Evolutionary conservation across 352 stramenopile genomes (phyloP), one percentile per base, ranked within the genome.

Genomic region (Phytophthora idaei): DNA sequence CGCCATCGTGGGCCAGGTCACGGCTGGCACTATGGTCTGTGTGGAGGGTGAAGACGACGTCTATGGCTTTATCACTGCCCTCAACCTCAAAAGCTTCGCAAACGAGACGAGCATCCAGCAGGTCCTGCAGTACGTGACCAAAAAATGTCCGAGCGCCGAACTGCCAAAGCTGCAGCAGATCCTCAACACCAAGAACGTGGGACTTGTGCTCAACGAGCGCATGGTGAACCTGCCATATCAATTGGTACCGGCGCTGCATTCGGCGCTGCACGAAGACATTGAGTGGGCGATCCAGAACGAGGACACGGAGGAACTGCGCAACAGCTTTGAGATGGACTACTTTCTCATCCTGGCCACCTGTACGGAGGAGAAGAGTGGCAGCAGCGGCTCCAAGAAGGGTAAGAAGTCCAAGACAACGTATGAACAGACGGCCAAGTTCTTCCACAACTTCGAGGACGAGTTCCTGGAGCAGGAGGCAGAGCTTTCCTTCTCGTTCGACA

Each of bases 221-320:
- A 93, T 96, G 81, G 81, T 94, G 42, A 96, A 96, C 68, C 69
- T 94, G 46, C 88, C 88, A 36, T 94, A 96, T 61, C 88, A 96
- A 48, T 66, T 96, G 12, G 84, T 96, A 48, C 86, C 88, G 31
- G 77, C 84, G 32, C 61, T 96, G 15, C 88, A 96, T 66, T 84
- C 75, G 52, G 88, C 88, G 50, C 67, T 96, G 31, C 86, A 96
- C 45, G 76, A 94, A 45, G 88, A 96, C 65, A 90, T 96, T 50
- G 87, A 94, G 63, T 96, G 88, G 88, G 87, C 86, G 3, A 81
- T 88, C 39, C 61, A 84, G 49, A 94, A 96, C 60, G 83, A 92
- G 51, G 74, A 85, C 29, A 85, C 77, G 41, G 55, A 74, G n/a
- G 75, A 80, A 55, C 68, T 92, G 44, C 86, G 86, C 60, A 52